Base-by-base conservation (phyloP, 2,329 filamentous ascomycete genomes). In the Colletotrichum liaoningense region DNA sequence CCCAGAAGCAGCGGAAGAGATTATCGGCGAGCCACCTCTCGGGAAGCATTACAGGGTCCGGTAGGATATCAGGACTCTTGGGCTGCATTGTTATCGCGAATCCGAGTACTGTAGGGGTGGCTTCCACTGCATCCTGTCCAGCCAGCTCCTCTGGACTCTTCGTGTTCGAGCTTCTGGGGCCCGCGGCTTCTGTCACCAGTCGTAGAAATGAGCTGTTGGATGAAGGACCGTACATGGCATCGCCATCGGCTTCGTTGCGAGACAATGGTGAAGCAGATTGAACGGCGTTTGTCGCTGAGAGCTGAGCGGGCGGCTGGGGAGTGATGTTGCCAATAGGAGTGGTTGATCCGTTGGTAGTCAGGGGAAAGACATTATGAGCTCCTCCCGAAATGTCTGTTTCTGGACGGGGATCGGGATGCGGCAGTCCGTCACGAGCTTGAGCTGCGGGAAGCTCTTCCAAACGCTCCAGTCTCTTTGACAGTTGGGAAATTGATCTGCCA, bases 1-100 rank as follows among this genome's bases (percentile, higher is more conserved):
- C 71, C 75, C 71, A 75, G 55, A 72, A 75, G 24, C 67, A 74
- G 30, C 30, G 54, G 42, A 69, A n/a, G 4, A 72, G 33, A 52
- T 60, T 54, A 49, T 75, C 74, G 0, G 74, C 74, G 0, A 70
- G 67, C 67, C 63, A 64, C 33, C 67, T 33, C 1, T 70, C 63
- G 0, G 68, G 68, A 0, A 71, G 68, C 68, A 71, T 66, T 5
- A 67, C 33, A 6, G 63, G 63, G 0, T 67, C 57, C 9, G 57
- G 62, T 8, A n/a, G 24, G 1, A 57, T 56, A 2, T 59, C 63
- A 0, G 62, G 35, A 46, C 55, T 60, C 2, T 46, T 59, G 3
- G 63, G 57, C 12, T 49, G 68, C 2, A 46, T 30, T 0, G 68
- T 65, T 0, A 63, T 65, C 0, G 60, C 58, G 56, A 66, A 70